Evolutionary conservation across 2,329 filamentous ascomycete genomes (phyloP).

Genomic region (Lomentospora prolificans): DNA sequence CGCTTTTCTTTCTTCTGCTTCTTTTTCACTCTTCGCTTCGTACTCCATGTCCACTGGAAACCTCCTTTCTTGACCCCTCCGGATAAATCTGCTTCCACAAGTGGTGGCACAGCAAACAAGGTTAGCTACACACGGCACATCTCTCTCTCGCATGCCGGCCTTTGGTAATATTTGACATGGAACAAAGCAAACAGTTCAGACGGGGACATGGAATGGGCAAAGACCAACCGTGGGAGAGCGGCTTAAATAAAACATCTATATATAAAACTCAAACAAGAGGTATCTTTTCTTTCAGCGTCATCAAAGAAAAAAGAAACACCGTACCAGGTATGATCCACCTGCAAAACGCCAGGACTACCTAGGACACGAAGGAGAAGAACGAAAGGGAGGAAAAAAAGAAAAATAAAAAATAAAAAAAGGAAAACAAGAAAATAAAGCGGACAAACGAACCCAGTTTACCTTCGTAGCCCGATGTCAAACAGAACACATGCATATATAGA

Average conservation of each 20-base stretch:
- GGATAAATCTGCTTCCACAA: neutral
- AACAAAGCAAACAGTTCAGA: neutral
- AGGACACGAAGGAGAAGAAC: neutral
- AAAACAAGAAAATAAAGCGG: neutral
- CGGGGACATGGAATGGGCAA: neutral
- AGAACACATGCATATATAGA: neutral
- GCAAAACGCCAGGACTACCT: neutral
- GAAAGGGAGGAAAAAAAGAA: constrained; percentile 3
- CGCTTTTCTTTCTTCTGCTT: neutral
- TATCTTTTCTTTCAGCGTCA: neutral
- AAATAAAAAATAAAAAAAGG: neutral
- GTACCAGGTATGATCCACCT: neutral
- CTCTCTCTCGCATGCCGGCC: neutral
- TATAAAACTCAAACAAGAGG: constrained; percentile 2
- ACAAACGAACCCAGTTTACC: neutral
- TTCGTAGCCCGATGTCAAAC: neutral
- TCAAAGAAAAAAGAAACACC: neutral
- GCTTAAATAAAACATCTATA: neutral
- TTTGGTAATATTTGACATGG: neutral
- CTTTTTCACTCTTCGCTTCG: neutral
- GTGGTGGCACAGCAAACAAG: neutral
- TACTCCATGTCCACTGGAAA: neutral
- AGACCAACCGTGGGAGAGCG: neutral
- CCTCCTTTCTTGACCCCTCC: neutral
- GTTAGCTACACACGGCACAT: neutral